Evolutionary conservation across 192 early-diverging fungal species (phyloP).

Genomic region (Entrophospora sp.): DNA sequence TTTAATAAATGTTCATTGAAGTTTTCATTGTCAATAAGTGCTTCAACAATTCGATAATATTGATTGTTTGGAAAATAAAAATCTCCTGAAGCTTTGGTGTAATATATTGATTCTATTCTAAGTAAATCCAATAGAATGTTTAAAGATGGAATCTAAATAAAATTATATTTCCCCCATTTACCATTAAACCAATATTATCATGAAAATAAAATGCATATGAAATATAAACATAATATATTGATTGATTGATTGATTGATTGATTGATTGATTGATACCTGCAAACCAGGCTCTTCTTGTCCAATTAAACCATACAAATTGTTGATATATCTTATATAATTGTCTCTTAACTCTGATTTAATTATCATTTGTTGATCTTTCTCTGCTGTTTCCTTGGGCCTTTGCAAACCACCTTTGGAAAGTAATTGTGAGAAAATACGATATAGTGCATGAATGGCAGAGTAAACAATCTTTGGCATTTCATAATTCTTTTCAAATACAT

Average conservation of each 20-base stretch:
- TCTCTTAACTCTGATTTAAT: constrained; percentile 69
- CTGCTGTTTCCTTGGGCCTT: constrained; percentile 28
- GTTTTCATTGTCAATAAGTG: constrained; percentile 46
- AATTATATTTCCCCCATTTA: no score
- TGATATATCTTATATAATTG: constrained; percentile 63
- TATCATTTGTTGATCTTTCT: constrained; percentile 41
- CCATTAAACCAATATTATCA: background rate
- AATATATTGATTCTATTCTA: constrained; percentile 48
- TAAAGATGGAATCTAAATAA: constrained; percentile 61
- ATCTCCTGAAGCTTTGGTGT: constrained; percentile 22
- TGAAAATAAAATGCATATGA: background rate
- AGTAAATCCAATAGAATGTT: constrained; percentile 66
- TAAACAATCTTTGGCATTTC: constrained; percentile 48
- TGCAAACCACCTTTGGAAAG: constrained; percentile 38
- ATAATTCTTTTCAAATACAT: constrained; percentile 25
- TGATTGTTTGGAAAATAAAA: constrained; percentile 66
- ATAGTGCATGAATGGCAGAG: constrained; percentile 62
- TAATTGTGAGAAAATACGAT: constrained; percentile 55
- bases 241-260: background rate
- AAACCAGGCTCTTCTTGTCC: constrained; percentile 56
- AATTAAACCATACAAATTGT: constrained; percentile 43
- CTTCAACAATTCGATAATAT: constrained; percentile 47
- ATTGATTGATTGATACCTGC: constrained; percentile 41
- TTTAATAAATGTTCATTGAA: constrained; percentile 54
- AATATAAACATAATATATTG: background rate